Base-by-base conservation (phyloP, 352 stramenopile species). In the Halophytophthora polymorphica region DNA sequence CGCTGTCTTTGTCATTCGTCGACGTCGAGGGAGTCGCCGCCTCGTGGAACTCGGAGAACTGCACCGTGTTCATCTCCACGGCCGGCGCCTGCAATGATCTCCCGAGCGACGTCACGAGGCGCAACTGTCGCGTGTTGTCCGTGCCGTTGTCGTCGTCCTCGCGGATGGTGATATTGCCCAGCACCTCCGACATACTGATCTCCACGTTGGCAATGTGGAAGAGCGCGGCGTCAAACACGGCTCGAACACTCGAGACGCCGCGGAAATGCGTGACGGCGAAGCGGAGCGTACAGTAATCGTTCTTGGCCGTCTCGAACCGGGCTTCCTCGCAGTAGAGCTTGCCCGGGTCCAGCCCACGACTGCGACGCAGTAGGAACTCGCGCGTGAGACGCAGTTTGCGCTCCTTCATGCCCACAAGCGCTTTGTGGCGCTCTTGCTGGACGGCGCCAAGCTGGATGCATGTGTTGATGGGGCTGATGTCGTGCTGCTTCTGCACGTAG, bases 101-200 rank as follows among this genome's bases (percentile, higher is more conserved):
- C 29, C 44, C 52, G 23, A 54, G 56, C 3, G 55, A 61, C 2
- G 58, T 57, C 2, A 74, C 61, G 19, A 78, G 39, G 25, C 69
- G 64, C 28, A 75, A 47, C 29, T 78, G 69, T 45, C 44, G 44
- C 15, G 73, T 50, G 33, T 65, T 58, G 22, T 64, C 44, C 1
- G 61, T 52, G 11, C 62, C 44, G 29, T 60, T 60, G 33, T 74
- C 69, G 29, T 80, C 67, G 29, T 74, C 57, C 31, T 77, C 67
- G n/a, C 70, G 64, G 29, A 80, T 62, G 19, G 67, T 78, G 22
- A 78, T 71, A 40, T 61, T 73, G 14, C 65, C 68, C 23, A 78
- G 44, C 23, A 64, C 50, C 36, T 81, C 71, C 21, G 67, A 76
- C 44, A 77, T 68, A 46, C 50, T 65, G 64, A 81, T 77, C 45